phyloP scores from a whole-genome alignment of 2,329 filamentous ascomycete species.

The Phoma sp. region DNA sequence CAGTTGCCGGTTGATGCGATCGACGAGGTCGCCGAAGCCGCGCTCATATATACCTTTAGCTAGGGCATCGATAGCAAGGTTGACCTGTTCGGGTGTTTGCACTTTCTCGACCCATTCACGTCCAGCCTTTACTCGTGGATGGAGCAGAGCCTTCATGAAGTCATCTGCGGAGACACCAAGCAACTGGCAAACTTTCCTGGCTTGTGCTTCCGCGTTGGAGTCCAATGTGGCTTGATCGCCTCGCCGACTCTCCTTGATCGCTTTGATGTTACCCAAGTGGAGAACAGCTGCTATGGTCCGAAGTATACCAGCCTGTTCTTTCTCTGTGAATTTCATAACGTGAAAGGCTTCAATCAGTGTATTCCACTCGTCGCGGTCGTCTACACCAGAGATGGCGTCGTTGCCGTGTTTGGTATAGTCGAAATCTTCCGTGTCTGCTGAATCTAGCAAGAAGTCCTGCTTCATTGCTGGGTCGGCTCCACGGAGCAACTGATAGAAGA shows the following conservation, averaged over 20 bases:
- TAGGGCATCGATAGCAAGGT: constrained; percentile 85
- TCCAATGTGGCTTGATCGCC: constrained; percentile 88
- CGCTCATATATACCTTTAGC: constrained; percentile 98
- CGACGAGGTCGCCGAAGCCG: constrained; percentile 89
- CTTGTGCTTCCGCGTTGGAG: constrained; percentile 74
- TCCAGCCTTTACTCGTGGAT: constrained; percentile 93
- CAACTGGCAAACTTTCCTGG: constrained; percentile 79
- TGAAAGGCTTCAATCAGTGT: constrained; percentile 88
- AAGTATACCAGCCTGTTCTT: constrained; percentile 83
- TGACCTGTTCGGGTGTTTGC: constrained; percentile 95
- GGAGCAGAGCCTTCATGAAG: constrained; percentile 86
- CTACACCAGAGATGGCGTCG: constrained; percentile 87
- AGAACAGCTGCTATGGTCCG: constrained; percentile 89
- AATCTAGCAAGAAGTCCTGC: constrained; percentile 75
- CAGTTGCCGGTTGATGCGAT: constrained; percentile 87
- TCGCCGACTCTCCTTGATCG: constrained; percentile 87
- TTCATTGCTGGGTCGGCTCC: constrained; percentile 78
- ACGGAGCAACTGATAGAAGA: constrained; percentile 94
- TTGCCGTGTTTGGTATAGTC: constrained; percentile 91
- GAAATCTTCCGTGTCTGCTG: constrained; percentile 82
- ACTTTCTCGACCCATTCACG: constrained; percentile 99
- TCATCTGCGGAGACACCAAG: constrained; percentile 83
- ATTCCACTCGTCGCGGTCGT: constrained; percentile 89
- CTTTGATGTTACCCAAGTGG: constrained; percentile 89
- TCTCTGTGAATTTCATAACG: constrained; percentile 89